Evolutionary conservation across 2,329 filamentous ascomycete species (phyloP), one percentile per base, ranked within the genome.

Genomic region (Ceratocystiopsis sp.): DNA sequence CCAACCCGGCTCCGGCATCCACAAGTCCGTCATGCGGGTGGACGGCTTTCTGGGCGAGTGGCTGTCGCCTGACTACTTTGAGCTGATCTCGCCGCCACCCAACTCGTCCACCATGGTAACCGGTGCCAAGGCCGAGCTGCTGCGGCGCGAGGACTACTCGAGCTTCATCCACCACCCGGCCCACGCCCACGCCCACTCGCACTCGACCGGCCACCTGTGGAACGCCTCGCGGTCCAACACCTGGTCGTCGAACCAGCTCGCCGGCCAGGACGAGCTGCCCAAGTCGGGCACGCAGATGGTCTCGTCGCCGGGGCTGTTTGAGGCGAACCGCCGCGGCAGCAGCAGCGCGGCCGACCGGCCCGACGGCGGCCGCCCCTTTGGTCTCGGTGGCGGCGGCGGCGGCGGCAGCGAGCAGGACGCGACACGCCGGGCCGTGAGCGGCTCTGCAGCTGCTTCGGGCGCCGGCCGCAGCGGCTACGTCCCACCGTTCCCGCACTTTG

Each of bases 1-100:
- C 25, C 25, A 29, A 8, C 25, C 25, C 25, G 25, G 25, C 9
- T 29, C 25, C 5, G 25, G 10, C 25, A 52, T 73, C 46, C 66
- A 68, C 45, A 80, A 75, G 49, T 65, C 73, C 3, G 68, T 78
- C 11, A 62, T 98, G 40, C 80, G 91, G 1, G 71, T 98, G 7
- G 91, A 98, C 60, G 81, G 87, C 0, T 95, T 93, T 55, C 69
- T 98, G 0, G 89, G 91, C 40, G 91, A 98, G 66, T 98, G 91
- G 91, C 69, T 96, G 29, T 84, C 82, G 2, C 84, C 86, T 1
- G 80, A 87, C 55, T 98, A 98, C 59, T 98, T 89, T 54, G 86
- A 94, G 49, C 72, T 82, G 42, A 95, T 95, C 50, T 89, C 83
- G 0, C 84, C 86, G 3, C 91, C 91, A 12, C 91, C 91, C 0